These are phyloP conservation scores for Vanrija sp. DNA, from an alignment of 1,284 basidiomycete genomes.

Conservation along the genomic window DNA sequence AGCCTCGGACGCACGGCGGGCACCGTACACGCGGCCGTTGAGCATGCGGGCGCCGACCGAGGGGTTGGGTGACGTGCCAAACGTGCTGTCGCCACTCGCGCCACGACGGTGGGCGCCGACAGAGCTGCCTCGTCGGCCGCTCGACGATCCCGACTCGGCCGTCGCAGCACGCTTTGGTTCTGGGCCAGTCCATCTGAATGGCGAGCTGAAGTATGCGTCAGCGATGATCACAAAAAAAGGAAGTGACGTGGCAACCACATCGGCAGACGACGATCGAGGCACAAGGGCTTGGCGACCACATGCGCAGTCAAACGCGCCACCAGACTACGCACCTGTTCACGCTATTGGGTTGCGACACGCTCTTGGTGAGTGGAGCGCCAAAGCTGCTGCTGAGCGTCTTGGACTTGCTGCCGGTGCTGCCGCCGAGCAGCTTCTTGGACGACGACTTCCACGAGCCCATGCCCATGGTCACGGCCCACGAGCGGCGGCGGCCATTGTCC, in stretches of 20 bases:
- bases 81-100: background rate
- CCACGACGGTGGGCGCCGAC: background rate
- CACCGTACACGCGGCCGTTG: slow-evolving; percentile 48
- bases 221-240: background rate
- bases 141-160: background rate
- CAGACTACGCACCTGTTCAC: too few species aligned
- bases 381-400: slow-evolving; percentile 20
- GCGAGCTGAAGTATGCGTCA: slow-evolving; percentile 28
- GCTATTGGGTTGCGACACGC: slow-evolving; percentile 13
- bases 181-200: slow-evolving; percentile 35
- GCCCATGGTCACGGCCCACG: slow-evolving; percentile 21
- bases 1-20: slow-evolving; percentile 37
- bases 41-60: slow-evolving; percentile 37
- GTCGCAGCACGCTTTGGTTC: too few species aligned
- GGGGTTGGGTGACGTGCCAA: slow-evolving; percentile 12
- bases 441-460: slow-evolving; percentile 34
- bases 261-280: slow-evolving; percentile 23
- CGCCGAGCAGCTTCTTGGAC: slow-evolving; percentile 42
- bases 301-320: too few species aligned
- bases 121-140: slow-evolving; percentile 4
- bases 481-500: slow-evolving; percentile 14
- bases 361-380: slow-evolving; percentile 45
- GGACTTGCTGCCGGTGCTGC: slow-evolving; percentile 19
- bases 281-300: slow-evolving; percentile 6
- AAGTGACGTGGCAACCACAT: slow-evolving; percentile 40